These are phyloP conservation scores for Pinus taeda DNA, from an alignment of 75 land plant species.

Conservation along the genomic window DNA sequence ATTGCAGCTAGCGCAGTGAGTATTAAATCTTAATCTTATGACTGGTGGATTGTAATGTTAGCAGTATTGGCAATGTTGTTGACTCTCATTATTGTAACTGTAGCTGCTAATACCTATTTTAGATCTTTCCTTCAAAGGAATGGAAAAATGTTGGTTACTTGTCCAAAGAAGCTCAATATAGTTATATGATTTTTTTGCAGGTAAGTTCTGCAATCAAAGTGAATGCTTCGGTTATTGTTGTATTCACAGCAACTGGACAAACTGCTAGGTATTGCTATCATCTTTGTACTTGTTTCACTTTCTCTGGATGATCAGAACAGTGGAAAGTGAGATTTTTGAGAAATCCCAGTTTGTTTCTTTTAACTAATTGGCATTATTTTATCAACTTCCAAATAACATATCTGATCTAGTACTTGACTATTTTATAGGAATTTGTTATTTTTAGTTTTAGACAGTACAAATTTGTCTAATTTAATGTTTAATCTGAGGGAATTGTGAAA, in stretches of 20 bases:
- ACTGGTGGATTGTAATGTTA: neutral
- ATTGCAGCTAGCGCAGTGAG: constrained; percentile 51
- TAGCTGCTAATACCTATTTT: neutral
- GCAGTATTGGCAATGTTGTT: neutral
- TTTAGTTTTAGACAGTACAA: too few species aligned
- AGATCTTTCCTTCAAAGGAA: neutral
- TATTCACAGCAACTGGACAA: constrained; percentile 28
- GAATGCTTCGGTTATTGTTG: constrained; percentile 29
- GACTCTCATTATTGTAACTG: neutral
- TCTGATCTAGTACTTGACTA: neutral
- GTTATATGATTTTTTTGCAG: constrained; percentile 4
- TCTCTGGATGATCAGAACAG: neutral
- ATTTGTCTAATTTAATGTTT: too few species aligned
- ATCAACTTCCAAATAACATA: neutral
- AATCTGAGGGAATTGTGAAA: neutral
- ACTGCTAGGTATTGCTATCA: constrained; percentile 20
- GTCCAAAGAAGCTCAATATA: neutral
- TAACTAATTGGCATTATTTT: neutral
- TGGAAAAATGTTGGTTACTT: neutral
- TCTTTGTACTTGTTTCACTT: neutral
- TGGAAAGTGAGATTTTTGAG: neutral
- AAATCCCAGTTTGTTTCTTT: neutral
- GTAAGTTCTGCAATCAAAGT: constrained; percentile 50
- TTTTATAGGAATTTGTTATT: too few species aligned
- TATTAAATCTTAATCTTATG: neutral